Percentiles rank a stretch among this genome's conserved stretches.
These are phyloP conservation scores for Plasmodium vivax DNA, from an alignment of 169 alveolate species.

Conservation along the genomic window DNA sequence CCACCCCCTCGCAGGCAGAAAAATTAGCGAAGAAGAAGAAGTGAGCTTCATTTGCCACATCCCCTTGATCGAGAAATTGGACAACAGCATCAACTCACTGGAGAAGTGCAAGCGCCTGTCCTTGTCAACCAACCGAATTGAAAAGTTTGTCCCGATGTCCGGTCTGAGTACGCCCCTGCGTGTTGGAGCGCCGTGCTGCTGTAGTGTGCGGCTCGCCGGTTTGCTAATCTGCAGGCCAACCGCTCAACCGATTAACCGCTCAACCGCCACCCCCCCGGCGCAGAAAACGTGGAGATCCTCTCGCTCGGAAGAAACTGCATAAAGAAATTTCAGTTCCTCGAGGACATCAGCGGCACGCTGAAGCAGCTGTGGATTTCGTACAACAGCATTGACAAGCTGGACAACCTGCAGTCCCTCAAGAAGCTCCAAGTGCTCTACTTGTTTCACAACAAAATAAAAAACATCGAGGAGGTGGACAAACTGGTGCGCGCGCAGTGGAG, in stretches of 20 bases:
- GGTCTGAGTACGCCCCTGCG: conserved; percentile 11
- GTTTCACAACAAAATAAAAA: conserved; percentile 55
- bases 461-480: conserved; percentile 52
- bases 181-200: background rate
- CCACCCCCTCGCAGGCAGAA: conserved; percentile 15
- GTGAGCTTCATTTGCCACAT: conserved; percentile 56
- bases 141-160: conserved; percentile 44
- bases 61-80: conserved; percentile 40
- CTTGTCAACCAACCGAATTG: conserved; percentile 51
- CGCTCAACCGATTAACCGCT: background rate
- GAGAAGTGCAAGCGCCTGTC: conserved; percentile 61
- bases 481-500: background rate
- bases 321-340: conserved; percentile 38
- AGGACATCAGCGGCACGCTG: conserved; percentile 50
- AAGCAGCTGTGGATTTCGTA: conserved; percentile 60
- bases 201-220: background rate
- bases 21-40: conserved; percentile 61
- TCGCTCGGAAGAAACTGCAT: conserved; percentile 64
- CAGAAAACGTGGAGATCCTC: conserved; percentile 47
- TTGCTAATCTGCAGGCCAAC: background rate
- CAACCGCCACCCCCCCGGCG: background rate
- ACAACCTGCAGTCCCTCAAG: conserved; percentile 45
- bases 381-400: conserved; percentile 49
- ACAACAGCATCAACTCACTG: conserved; percentile 35
- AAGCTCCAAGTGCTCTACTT: conserved; percentile 52